phyloP scores from a whole-genome alignment of 2,329 filamentous ascomycete genomes.

The Fusarium sp. region DNA sequence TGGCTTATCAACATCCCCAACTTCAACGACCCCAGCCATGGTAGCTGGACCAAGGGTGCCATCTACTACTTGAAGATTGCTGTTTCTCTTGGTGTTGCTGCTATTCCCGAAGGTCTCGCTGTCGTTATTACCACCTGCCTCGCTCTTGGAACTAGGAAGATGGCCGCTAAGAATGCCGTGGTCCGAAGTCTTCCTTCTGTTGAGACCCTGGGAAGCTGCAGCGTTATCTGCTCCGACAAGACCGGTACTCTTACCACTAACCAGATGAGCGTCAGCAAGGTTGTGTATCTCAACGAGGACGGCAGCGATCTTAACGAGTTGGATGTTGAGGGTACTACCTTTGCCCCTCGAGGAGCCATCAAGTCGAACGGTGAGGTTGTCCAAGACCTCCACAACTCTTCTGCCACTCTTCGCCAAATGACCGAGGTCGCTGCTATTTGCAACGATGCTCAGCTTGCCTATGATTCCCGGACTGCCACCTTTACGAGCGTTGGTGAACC shows the following conservation, averaged over 20 bases:
- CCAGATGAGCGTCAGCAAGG: conserved; percentile 97
- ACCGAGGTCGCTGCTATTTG: conserved; percentile 80
- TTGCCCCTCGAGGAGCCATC: conserved; percentile 84
- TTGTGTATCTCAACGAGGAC: conserved; percentile 83
- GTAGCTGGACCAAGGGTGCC: conserved; percentile 93
- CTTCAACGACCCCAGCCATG: conserved; percentile 94
- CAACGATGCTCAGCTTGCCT: conserved; percentile 87
- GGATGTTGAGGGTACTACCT: conserved; percentile 92
- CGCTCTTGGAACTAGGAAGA: conserved; percentile 95
- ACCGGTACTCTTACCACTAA: conserved; percentile 98
- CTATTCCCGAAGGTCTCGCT: conserved; percentile 96
- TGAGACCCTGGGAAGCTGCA: conserved; percentile 98
- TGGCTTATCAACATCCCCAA: conserved; percentile 99
- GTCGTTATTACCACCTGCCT: conserved; percentile 99
- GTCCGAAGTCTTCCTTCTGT: conserved; percentile 96
- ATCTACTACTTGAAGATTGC: conserved; percentile 99
- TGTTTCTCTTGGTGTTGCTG: conserved; percentile 96
- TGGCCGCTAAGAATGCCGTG: conserved; percentile 98
- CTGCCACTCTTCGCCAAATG: conserved; percentile 84
- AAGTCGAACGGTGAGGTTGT: conserved; percentile 75
- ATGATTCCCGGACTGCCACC: conserved; percentile 79
- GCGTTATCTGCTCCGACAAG: conserved; percentile 99
- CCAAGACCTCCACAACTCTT: conserved; percentile 76
- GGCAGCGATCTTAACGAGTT: conserved; percentile 85
- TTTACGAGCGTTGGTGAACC: conserved; percentile 92